Conservation (phyloP, 2,329 filamentous ascomycete genomes). For the Epichloe hybrida region DNA sequence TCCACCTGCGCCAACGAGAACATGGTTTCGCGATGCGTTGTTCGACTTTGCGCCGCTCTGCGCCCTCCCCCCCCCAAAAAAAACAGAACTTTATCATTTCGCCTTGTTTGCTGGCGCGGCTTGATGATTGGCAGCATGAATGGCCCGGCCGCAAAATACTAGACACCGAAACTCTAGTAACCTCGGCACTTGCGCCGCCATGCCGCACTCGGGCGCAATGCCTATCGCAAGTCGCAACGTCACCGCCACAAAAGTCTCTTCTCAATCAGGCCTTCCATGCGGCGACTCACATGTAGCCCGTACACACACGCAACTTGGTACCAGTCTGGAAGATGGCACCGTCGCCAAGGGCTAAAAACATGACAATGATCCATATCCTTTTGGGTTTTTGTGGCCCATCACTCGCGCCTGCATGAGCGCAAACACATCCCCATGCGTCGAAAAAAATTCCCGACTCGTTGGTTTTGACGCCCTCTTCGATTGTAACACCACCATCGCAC, state of each 20-base stretch:
- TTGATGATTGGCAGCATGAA: not conserved
- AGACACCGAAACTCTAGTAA: not conserved
- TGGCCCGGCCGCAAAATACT: not conserved
- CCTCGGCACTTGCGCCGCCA: not conserved
- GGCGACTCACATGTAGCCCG: not conserved
- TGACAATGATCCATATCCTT: no score
- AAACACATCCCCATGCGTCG: no score
- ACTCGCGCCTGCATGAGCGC: no score
- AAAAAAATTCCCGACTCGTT: not conserved
- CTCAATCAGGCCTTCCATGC: not conserved
- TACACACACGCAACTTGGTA: no score
- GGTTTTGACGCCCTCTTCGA: not conserved
- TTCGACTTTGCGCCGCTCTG: not conserved
- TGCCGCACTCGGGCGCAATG: not conserved
- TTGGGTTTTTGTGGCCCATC: no score
- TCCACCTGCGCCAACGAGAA: constrained; percentile 1
- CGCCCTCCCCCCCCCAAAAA: not conserved
- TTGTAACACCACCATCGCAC: not conserved
- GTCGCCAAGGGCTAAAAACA: no score
- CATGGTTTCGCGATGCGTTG: constrained; percentile 2
- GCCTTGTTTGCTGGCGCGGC: not conserved
- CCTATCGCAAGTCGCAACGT: not conserved
- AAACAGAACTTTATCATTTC: not conserved
- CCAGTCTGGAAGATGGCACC: no score
- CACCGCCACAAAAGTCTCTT: not conserved